A percentile compares a stretch with the other conserved stretches of the same genome.
phyloP scores from a whole-genome alignment of 2,329 filamentous ascomycete genomes.

The Alternaria consortialis region DNA sequence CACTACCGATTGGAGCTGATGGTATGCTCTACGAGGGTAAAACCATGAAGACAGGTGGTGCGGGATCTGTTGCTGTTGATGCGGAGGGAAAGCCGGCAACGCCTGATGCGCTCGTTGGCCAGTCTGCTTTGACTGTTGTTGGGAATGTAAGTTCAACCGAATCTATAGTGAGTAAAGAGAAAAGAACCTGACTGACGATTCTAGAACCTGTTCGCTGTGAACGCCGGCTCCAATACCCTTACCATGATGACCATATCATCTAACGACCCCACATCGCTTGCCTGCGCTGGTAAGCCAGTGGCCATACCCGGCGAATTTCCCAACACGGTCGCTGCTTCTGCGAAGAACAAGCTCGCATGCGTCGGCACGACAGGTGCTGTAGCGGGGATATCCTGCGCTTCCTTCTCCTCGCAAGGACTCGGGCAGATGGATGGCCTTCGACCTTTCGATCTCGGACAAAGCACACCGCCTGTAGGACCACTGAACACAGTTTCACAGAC shows the following conservation, averaged over 20 bases:
- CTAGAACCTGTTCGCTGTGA: constrained; percentile 64
- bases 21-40: constrained; percentile 59
- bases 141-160: constrained; percentile 60
- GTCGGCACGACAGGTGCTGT: constrained; percentile 49
- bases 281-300: constrained; percentile 45
- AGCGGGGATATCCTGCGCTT: constrained; percentile 51
- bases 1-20: constrained; percentile 58
- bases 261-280: constrained; percentile 41
- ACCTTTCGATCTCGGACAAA: constrained; percentile 62
- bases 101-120: constrained; percentile 63
- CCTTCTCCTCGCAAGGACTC: constrained; percentile 43
- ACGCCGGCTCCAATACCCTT: constrained; percentile 53
- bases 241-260: constrained; percentile 50
- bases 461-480: constrained; percentile 66
- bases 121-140: constrained; percentile 60
- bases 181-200: constrained; percentile 6
- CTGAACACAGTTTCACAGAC: constrained; percentile 68
- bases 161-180: not conserved
- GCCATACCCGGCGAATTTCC: constrained; percentile 51
- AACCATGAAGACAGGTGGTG: constrained; percentile 59
- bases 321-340: constrained; percentile 50
- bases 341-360: constrained; percentile 49
- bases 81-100: constrained; percentile 47
- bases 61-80: constrained; percentile 56
- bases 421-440: constrained; percentile 47